phyloP scores from a whole-genome alignment of 1,139 yeast genomes.

The Zhuliangozyma parablackwelliae region DNA sequence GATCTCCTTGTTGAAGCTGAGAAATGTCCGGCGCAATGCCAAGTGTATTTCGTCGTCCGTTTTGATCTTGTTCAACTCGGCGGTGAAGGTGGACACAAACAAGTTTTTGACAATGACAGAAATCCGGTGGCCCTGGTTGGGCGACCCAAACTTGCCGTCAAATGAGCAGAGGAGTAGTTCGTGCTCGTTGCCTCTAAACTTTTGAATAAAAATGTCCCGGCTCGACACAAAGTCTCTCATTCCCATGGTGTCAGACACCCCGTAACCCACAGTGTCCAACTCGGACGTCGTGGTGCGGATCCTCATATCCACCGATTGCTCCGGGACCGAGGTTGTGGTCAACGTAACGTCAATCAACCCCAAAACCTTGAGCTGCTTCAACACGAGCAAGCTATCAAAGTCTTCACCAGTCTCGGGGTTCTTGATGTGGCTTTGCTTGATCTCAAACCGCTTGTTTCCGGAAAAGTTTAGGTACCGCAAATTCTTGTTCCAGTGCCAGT shows the following conservation, averaged over 20 bases:
- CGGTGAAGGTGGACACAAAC: constrained; percentile 58
- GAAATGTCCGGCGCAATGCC: constrained; percentile 77
- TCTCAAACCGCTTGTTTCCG: constrained; percentile 88
- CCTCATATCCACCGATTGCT: constrained; percentile 78
- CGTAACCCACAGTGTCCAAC: constrained; percentile 73
- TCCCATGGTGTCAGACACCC: constrained; percentile 88
- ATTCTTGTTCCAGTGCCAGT: constrained; percentile 84
- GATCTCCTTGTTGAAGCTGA: constrained; percentile 77
- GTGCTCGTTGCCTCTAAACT: constrained; percentile 77
- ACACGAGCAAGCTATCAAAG: constrained; percentile 71
- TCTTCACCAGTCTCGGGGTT: constrained; percentile 48
- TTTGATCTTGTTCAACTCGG: constrained; percentile 54
- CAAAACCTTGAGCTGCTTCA: constrained; percentile 66
- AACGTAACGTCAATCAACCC: constrained; percentile 95
- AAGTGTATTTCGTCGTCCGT: constrained; percentile 45
- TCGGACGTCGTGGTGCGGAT: constrained; percentile 91
- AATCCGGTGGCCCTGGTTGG: constrained; percentile 60
- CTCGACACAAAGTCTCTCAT: constrained; percentile 61
- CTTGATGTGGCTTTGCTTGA: constrained; percentile 55
- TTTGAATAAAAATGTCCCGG: constrained; percentile 82
- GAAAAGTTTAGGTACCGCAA: constrained; percentile 82
- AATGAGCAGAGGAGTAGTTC: constrained; percentile 74
- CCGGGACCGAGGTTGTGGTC: constrained; percentile 81
- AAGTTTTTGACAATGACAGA: constrained; percentile 73
- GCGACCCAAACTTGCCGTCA: constrained; percentile 70